Base-by-base conservation (phyloP, 2,329 filamentous ascomycete genomes). In the Penicillium freii region DNA sequence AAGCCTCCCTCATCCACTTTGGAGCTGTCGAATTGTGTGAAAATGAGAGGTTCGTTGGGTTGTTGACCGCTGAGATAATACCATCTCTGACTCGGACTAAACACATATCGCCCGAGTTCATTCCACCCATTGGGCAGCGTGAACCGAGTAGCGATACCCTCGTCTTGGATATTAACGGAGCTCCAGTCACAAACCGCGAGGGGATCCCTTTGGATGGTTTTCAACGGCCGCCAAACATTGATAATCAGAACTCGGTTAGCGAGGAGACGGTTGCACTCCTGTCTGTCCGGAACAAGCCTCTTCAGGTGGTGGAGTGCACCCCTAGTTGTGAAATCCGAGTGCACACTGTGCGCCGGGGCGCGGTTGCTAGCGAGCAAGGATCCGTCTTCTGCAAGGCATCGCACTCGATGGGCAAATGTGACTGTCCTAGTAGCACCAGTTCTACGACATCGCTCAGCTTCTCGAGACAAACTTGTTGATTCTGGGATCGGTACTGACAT, bases 401-500 rank as follows among this genome's bases (percentile, higher is more conserved):
- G 80, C 64, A 87, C 82, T 6, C 83, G 86, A 72, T 87, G 84
- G 72, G 86, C 82, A 67, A 87, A 87, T 68, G 87, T 84, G 75
- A 83, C 80, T 62, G 86, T 71, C 23, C 80, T 78, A 2, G 80
- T 73, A 17, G 79, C 83, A 3, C 84, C 84, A 17, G 84, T 87
- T 31, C 83, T 85, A 59, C 38, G 60, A 60, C 3, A 25, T 47
- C 4, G 4, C 17, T 49, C 17, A 44, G 48, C 39, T 21, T 19
- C 38, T 31, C 19, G 2, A n/a, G 36, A 19, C 17, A 29, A 1
- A 17, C 19, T n/a, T 17, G 10, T 43, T 5, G 8, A n/a, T 19
- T 21, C 27, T 17, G 43, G 34, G 25, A 40, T 27, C 8, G 4
- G 10, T 23, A 56, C 55, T 53, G 17, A 59, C 57, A 57, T 27